Evolutionary conservation across 225 moss, liverwort and hornwort species (phyloP), one percentile per base, ranked within the genome.

Genomic region (Marchantia paleacea): DNA sequence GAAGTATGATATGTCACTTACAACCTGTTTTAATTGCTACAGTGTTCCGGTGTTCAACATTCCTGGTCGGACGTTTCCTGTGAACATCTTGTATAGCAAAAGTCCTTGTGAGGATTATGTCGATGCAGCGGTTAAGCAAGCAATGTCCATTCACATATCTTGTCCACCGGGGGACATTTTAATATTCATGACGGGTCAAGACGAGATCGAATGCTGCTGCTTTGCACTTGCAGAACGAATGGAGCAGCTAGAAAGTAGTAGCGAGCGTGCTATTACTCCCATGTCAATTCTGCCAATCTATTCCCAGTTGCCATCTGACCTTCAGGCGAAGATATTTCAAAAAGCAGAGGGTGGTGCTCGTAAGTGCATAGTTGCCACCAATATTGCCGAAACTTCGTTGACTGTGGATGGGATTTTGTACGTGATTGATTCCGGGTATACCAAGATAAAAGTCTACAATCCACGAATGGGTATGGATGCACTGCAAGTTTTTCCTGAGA

Each of bases 391-490:
- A 87, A 99, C 95, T 18, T 99, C 99, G 11, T 79, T 99, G 76
- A 99, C 99, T 24, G 99, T 95, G 80, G 99, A 99, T 82, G 99
- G 99, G 69, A 99, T 99, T 80, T 83, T 92, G 50, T 99, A 94
- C 76, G 99, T 99, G 50, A 99, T 99, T 81, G 95, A 99, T 81
- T 95, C 99, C 62, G 95, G 99, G 58, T 95, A 95, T 78, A 95
- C 95, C 24, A 99, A 99, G 82, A 95, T 95, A 29, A 99, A 99
- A 85, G 99, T 99, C n/a, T 99, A 95, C 78, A 95, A 95, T 80
- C 95, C 99, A 29, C 86, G 99, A 29, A 99, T 99, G 99, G 95
- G 95, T 85, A 99, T 99, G 99, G 99, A 99, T 81, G 95, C 99
- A 18, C 90, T 99, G 68, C 95, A 99, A 81, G 99, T 99, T 25